phyloP scores from a whole-genome alignment of 2,329 filamentous ascomycete genomes.

The Ciborinia camelliae region DNA sequence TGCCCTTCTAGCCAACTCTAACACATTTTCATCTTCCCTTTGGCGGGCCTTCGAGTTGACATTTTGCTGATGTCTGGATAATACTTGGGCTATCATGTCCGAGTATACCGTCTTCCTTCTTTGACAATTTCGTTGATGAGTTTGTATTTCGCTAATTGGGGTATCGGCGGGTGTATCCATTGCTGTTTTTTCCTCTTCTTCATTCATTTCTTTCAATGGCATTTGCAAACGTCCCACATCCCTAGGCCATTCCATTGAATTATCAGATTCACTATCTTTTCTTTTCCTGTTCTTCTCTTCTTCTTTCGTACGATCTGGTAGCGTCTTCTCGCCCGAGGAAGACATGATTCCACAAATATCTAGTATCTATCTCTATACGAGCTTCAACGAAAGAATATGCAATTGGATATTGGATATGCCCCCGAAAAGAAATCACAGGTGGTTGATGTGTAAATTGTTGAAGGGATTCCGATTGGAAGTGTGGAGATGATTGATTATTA shows the following conservation, averaged over 20 bases:
- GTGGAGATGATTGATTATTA: too few relatives aligned
- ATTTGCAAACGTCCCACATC: neutral
- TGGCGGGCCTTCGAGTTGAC: neutral
- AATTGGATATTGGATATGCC: too few relatives aligned
- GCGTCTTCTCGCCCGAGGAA: neutral
- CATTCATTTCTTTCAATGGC: neutral
- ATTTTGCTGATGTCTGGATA: neutral
- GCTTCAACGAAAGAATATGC: neutral
- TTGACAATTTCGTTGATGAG: neutral
- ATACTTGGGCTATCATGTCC: neutral
- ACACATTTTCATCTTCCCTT: too few relatives aligned
- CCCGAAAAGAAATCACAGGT: too few relatives aligned
- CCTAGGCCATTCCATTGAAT: neutral
- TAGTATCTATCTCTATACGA: neutral
- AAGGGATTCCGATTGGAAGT: too few relatives aligned
- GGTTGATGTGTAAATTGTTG: too few relatives aligned
- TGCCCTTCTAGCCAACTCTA: neutral
- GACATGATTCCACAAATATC: neutral
- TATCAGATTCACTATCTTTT: neutral
- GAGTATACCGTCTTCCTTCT: neutral
- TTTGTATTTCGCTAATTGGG: neutral
- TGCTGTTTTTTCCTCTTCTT: neutral
- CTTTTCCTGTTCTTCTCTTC: neutral
- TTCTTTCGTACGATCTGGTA: neutral
- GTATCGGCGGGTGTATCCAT: neutral